Evolutionary conservation across 139 green algal species (phyloP).

Genomic region (Haematococcus lacustris): DNA sequence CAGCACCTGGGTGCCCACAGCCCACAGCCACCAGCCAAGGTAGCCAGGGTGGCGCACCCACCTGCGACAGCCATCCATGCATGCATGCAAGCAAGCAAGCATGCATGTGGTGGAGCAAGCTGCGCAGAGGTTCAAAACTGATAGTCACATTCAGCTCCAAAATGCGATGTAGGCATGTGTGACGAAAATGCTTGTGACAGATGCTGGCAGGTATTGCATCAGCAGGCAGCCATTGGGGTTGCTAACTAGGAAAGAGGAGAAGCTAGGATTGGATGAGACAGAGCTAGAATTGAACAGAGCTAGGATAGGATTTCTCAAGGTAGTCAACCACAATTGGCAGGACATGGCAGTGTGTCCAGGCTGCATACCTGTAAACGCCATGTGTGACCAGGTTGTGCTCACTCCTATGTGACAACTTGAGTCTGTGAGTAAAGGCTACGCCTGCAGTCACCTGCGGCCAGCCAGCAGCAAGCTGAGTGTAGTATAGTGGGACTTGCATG

Average conservation of each 20-base stretch:
- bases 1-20: slow-evolving; percentile 73
- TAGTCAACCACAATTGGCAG: background rate
- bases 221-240: background rate
- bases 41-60: slow-evolving; percentile 85
- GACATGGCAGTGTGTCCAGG: background rate
- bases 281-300: background rate
- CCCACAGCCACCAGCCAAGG: slow-evolving; percentile 81
- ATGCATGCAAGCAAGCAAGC: slow-evolving; percentile 4
- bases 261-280: background rate
- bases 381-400: slow-evolving; percentile 18
- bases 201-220: background rate
- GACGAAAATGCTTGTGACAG: background rate
- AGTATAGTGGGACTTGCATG: background rate
- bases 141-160: too few relatives aligned
- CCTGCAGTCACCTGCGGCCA: slow-evolving; percentile 16
- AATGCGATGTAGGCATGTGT: background rate
- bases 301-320: background rate
- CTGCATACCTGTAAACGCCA: slow-evolving; percentile 27
- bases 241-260: background rate
- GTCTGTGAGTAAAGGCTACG: slow-evolving; percentile 29
- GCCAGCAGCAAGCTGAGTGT: background rate
- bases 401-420: background rate
- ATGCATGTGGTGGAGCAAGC: background rate
- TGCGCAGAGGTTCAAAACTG: background rate
- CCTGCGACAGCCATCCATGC: too few relatives aligned